A percentile compares a stretch with the other conserved stretches of the same genome.
phyloP scores from a whole-genome alignment of 2,329 filamentous ascomycete species.

The Zasmidium citrigriseum region DNA sequence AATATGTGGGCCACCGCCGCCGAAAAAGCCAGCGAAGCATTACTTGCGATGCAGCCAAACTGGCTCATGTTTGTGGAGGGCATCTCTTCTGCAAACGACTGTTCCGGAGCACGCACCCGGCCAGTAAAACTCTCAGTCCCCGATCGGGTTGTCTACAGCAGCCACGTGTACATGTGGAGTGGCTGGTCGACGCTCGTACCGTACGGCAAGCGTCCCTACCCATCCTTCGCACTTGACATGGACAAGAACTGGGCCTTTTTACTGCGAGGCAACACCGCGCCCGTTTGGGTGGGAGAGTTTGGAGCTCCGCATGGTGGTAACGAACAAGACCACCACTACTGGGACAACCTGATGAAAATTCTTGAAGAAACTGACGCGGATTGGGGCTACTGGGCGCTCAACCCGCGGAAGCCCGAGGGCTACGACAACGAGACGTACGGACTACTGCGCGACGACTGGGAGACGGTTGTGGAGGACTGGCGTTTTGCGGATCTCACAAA shows the following conservation, averaged over 20 bases:
- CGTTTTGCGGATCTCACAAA: slow-evolving; percentile 24
- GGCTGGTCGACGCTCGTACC: slow-evolving; percentile 59
- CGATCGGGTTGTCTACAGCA: slow-evolving; percentile 64
- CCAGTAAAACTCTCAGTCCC: slow-evolving; percentile 60
- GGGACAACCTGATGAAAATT: slow-evolving; percentile 63
- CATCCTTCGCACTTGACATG: slow-evolving; percentile 65
- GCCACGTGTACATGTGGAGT: slow-evolving; percentile 70
- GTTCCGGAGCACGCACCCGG: slow-evolving; percentile 56
- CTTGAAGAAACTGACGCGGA: slow-evolving; percentile 58
- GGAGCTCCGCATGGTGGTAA: slow-evolving; percentile 58
- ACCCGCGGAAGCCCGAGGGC: slow-evolving; percentile 62
- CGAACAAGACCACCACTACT: slow-evolving; percentile 64
- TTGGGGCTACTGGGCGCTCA: slow-evolving; percentile 68
- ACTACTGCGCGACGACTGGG: slow-evolving; percentile 64
- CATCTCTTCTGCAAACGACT: slow-evolving; percentile 67
- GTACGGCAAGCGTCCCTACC: slow-evolving; percentile 62
- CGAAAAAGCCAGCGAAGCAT: slow-evolving; percentile 62
- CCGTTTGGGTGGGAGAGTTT: slow-evolving; percentile 70
- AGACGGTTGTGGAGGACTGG: slow-evolving; percentile 44
- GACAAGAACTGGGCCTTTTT: slow-evolving; percentile 67
- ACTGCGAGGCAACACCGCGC: slow-evolving; percentile 56
- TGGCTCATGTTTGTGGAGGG: slow-evolving; percentile 71
- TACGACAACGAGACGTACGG: slow-evolving; percentile 63
- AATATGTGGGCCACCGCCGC: slow-evolving; percentile 64
- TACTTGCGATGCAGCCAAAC: slow-evolving; percentile 60